phyloP scores from a whole-genome alignment of 257 asterid genomes.

The Plantago major region DNA sequence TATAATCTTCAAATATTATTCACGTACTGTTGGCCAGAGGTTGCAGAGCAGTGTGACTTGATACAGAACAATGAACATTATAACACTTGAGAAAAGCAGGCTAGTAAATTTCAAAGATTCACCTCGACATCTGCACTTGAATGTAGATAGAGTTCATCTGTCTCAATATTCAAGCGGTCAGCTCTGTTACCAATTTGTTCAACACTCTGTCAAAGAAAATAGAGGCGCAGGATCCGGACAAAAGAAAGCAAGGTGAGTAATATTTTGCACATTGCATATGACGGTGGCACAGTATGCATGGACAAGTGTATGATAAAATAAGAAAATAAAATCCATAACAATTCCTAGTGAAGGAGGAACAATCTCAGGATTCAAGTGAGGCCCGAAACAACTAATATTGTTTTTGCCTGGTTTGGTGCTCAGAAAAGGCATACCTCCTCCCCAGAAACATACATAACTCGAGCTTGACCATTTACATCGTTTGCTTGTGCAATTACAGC shows the following conservation, averaged over 20 bases:
- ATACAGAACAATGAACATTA: constrained; percentile 1
- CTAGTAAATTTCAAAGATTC: constrained; percentile 21
- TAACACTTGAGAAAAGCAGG: constrained; percentile 2
- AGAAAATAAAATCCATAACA: not conserved
- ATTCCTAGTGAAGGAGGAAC: not conserved
- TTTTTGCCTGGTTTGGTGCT: not conserved
- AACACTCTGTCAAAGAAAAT: constrained; percentile 60
- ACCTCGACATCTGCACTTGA: constrained; percentile 95
- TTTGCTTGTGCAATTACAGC: constrained; percentile 70
- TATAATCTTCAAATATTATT: not conserved
- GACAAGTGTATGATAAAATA: not conserved
- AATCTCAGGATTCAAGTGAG: not conserved
- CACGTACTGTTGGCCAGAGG: not conserved
- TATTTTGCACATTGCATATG: constrained; percentile 8
- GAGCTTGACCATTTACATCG: constrained; percentile 39
- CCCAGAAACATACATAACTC: constrained; percentile 92
- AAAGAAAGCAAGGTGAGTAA: not conserved
- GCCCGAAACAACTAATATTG: too few relatives aligned
- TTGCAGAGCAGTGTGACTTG: not conserved
- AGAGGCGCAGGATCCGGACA: constrained; percentile 9
- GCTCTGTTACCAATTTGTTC: constrained; percentile 95
- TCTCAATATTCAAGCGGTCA: constrained; percentile 64
- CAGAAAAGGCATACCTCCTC: constrained; percentile 67
- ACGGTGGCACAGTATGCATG: not conserved
- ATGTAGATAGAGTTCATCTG: constrained; percentile 60